These are phyloP conservation scores for Penicillium coffeae DNA, from an alignment of 495 filamentous ascomycete genomes.

Conservation along the genomic window DNA sequence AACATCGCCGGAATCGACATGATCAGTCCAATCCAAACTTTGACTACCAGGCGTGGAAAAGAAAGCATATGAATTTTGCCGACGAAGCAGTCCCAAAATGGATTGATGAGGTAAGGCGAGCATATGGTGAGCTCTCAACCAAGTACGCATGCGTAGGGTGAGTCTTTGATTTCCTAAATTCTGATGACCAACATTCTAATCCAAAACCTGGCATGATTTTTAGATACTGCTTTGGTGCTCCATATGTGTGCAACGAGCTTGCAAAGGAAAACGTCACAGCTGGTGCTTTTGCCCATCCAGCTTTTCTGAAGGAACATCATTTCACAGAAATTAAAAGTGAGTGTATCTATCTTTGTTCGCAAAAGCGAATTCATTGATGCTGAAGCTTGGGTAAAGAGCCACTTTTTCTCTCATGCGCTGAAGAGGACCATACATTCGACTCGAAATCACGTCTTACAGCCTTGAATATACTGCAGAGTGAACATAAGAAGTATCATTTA, in stretches of 20 bases:
- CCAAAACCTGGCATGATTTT: background rate
- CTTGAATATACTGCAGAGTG: background rate
- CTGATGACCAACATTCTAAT: background rate
- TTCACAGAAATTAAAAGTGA: background rate
- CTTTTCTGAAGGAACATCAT: conserved; percentile 3
- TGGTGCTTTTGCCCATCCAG: conserved; percentile 3
- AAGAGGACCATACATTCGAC: conserved; percentile 6
- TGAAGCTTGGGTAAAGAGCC: background rate
- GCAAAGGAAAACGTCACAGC: background rate
- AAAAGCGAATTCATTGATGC: background rate
- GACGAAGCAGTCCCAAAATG: conserved; percentile 1
- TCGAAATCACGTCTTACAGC: conserved; percentile 3
- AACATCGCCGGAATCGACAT: conserved; percentile 4
- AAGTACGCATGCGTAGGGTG: conserved; percentile 5
- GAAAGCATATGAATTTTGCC: background rate
- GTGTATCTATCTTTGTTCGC: background rate
- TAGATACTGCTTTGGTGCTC: conserved; percentile 5
- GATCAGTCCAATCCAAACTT: conserved; percentile 3
- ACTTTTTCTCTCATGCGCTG: conserved; percentile 8
- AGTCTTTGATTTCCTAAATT: background rate
- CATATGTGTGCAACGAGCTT: conserved; percentile 4
- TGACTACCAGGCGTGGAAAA: conserved; percentile 4
- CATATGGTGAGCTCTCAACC: background rate
- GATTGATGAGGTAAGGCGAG: conserved; percentile 1
- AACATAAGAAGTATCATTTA: background rate